Percentiles rank a stretch among this genome's conserved stretches.
Conservation (phyloP, 2,329 filamentous ascomycete genomes). For the Fusarium albosuccineum region DNA sequence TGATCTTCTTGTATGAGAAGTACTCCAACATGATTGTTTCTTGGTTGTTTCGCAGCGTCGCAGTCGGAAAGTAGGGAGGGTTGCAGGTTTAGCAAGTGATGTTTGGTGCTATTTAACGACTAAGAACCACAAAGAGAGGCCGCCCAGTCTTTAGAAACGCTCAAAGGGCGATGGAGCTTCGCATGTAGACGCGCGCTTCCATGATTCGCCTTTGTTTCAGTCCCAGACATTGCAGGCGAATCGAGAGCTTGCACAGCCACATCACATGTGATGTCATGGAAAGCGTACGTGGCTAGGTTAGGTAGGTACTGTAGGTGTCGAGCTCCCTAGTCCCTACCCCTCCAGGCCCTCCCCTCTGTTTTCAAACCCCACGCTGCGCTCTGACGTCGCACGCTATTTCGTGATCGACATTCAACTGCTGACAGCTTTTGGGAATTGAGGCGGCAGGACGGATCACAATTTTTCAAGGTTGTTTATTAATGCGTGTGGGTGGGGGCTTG, state of each 20-base stretch:
- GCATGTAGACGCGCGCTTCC: constrained; percentile 44
- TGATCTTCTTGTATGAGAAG: constrained; percentile 72
- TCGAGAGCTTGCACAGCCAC: constrained; percentile 49
- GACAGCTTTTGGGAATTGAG: constrained; percentile 12
- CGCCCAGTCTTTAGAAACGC: constrained; percentile 23
- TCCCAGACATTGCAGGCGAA: constrained; percentile 24
- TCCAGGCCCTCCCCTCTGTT: constrained; percentile 2
- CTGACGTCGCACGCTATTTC: neutral
- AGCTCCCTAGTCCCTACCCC: constrained; percentile 16
- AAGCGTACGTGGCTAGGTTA: neutral
- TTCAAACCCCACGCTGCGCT: constrained; percentile 23
- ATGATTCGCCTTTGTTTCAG: constrained; percentile 41
- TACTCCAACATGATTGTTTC: constrained; percentile 69
- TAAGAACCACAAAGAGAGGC: constrained; percentile 34
- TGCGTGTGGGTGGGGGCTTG: constrained; percentile 5
- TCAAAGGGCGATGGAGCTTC: constrained; percentile 23
- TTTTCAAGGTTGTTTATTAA: neutral
- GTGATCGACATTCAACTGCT: constrained; percentile 41
- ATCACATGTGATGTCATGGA: constrained; percentile 51
- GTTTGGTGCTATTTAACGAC: constrained; percentile 24
- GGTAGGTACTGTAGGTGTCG: neutral
- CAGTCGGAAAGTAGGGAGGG: neutral
- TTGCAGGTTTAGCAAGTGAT: constrained; percentile 7
- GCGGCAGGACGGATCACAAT: neutral
- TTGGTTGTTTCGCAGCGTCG: constrained; percentile 9